Percentiles rank a stretch among this genome's conserved stretches.
Conservation (phyloP, 306 rosid species). For the Trichosanthes truncata region DNA sequence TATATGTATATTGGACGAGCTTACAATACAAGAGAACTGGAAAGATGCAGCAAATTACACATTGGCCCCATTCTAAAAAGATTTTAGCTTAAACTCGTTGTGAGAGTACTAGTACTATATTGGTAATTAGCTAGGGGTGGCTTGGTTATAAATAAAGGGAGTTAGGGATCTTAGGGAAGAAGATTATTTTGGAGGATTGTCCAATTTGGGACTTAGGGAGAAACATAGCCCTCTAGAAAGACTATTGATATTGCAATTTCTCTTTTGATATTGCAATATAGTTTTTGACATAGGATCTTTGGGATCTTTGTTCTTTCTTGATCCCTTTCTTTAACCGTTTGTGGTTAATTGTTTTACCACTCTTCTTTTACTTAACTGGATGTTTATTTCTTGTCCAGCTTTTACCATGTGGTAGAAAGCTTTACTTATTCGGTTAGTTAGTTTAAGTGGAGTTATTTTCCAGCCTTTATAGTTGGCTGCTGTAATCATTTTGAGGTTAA, state of each 20-base stretch:
- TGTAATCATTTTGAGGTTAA: not conserved
- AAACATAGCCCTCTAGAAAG: too few species aligned
- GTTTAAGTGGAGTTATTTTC: not conserved
- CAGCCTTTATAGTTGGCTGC: not conserved
- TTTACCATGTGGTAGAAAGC: not conserved
- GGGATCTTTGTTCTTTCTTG: not conserved
- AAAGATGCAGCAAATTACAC: not conserved
- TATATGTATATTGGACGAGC: not conserved
- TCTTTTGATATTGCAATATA: not conserved
- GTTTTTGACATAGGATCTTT: not conserved
- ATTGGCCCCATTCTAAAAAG: not conserved
- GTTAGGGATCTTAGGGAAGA: too few species aligned
- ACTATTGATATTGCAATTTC: not conserved
- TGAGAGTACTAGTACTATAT: not conserved
- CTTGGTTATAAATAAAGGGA: not conserved
- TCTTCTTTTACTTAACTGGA: not conserved
- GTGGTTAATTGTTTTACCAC: not conserved
- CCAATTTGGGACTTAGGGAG: too few species aligned
- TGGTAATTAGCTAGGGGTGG: not conserved
- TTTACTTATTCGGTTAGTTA: not conserved
- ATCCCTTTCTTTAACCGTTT: not conserved
- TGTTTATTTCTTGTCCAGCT: not conserved
- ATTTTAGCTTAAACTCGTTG: not conserved
- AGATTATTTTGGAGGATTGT: too few species aligned
- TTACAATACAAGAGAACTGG: not conserved